These are phyloP conservation scores for Graphilbum fragrans DNA, from an alignment of 2,329 filamentous ascomycete genomes.

Conservation along the genomic window DNA sequence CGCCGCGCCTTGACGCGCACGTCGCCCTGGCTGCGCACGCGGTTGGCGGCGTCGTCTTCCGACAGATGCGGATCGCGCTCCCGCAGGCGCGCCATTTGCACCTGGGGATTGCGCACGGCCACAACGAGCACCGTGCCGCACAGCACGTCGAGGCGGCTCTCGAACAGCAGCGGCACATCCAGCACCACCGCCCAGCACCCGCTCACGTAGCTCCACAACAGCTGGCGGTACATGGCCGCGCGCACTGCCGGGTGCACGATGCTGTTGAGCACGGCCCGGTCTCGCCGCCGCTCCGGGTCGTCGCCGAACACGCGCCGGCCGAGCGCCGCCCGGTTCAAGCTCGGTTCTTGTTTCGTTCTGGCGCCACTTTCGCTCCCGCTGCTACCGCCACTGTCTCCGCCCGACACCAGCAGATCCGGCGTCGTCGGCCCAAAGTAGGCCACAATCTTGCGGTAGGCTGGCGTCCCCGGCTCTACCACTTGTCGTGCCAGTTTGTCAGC, in stretches of 20 bases:
- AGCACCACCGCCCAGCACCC: constrained; percentile 85
- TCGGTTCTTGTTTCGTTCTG: constrained; percentile 48
- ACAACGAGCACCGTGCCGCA: constrained; percentile 83
- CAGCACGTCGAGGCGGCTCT: constrained; percentile 72
- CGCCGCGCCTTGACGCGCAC: constrained; percentile 71
- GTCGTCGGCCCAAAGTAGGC: constrained; percentile 70
- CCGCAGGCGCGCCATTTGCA: constrained; percentile 72
- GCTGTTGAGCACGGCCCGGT: constrained; percentile 67
- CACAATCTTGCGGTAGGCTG: constrained; percentile 74
- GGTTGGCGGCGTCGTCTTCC: constrained; percentile 75
- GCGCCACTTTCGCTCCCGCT: constrained; percentile 22
- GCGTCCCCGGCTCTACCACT: constrained; percentile 85
- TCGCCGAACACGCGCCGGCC: constrained; percentile 80
- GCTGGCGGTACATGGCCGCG: constrained; percentile 63
- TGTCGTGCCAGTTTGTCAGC: constrained; percentile 85
- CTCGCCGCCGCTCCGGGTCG: constrained; percentile 53
- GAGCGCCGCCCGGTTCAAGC: constrained; percentile 76
- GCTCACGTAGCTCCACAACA: constrained; percentile 59
- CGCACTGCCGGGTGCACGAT: constrained; percentile 92
- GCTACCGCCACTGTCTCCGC: neutral
- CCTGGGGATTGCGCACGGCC: constrained; percentile 62
- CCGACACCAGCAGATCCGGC: constrained; percentile 62
- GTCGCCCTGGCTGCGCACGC: constrained; percentile 78
- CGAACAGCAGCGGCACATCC: constrained; percentile 86
- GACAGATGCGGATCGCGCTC: constrained; percentile 66